Base-by-base conservation (phyloP, 805 yeast species). In the Kodamaea kaohsiungensis region DNA sequence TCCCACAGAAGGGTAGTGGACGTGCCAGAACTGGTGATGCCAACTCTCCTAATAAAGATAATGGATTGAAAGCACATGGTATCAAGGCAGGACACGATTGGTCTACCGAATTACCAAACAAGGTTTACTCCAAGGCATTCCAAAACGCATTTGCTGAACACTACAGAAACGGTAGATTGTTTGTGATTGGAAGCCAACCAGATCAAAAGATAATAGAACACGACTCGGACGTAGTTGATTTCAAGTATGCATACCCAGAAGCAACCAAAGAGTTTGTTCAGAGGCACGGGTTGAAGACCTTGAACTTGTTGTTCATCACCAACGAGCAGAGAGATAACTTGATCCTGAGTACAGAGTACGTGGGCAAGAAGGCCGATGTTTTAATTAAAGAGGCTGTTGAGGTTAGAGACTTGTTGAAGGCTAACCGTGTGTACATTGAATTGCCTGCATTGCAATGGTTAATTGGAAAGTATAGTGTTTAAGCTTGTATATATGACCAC, bases 11-110 rank as follows among this genome's bases (percentile, higher is more conserved):
- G 73, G 98, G 98, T 56, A 76, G 90, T 13, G 99, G 99, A 73
- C 81, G 82, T 57, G 99, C 99, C 52, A 86, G 99, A 79, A 87
- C 84, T 52, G 99, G 99, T 76, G 98, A 92, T 72, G 91, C 89
- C 55, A 93, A 92, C 65, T 90, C 97, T 19, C 99, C 99, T 49
- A 88, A 86, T 46, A 86, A 97, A 75, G 85, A 84, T 65, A 90
- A 88, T 65, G 97, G 97, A 69, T 91, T 93, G 51, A 80, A 87
- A 62, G 98, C 98, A 0, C 83, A 87, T 64, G 97, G 95, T 13
- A 86, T 95, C 67, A 83, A 82, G 52, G 97, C 97, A 2, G 96
- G 97, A 48, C 91, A 88, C 65, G 96, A 93, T 69, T 85, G 87
- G 80, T 80, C 91, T 27, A 87, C 97, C 2, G 83, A 80, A 9